Evolutionary conservation across 208 protist genomes (phyloP), one percentile per base, ranked within the genome.

Genomic region (Crithidia thermophila): DNA sequence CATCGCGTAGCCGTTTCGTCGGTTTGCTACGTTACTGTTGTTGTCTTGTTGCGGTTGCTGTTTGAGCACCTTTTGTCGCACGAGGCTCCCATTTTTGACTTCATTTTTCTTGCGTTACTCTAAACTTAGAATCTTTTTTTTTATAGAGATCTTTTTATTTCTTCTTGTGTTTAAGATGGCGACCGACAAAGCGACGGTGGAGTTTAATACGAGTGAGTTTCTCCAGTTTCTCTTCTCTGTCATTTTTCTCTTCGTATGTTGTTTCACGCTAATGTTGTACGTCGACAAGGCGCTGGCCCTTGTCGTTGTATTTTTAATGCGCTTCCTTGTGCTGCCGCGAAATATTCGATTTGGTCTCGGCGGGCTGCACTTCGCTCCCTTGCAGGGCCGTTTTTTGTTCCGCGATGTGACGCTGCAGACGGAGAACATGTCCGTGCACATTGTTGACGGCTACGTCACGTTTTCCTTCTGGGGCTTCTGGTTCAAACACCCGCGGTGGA

Each of bases 371-470:
- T 31, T 94, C 23, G 56, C 87, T 4, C 84, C 85, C 1, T 71
- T 94, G 49, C 81, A 81, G 31, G 82, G 74, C 6, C 82, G 91
- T 21, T 56, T 97, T 7, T 83, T 94, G 40, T 90, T 94, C 46
- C 74, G 90, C 40, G 70, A 87, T 45, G 57, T 97, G 20, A 85
- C 83, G 56, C 85, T 85, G 57, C 84, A 88, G 43, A 84, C 89
- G 34, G 85, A 91, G 57, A 93, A 96, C 75, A 30, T 90, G 40
- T 90, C 91, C 0, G 46, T 97, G n/a, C 84, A 81, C 52, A 79
- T 94, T 40, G 75, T 94, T 9, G 91, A 97, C 57, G 91, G 91
- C 14, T 90, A 97, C 67, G 42, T 91, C 37, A 89, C 89, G 3
- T 86, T 97, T 51, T 63, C 65, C 11, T 87, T 94, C 60, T 93